Evolutionary conservation across 1,284 basidiomycete species (phyloP).

Genomic region (Gomphus bonarii): DNA sequence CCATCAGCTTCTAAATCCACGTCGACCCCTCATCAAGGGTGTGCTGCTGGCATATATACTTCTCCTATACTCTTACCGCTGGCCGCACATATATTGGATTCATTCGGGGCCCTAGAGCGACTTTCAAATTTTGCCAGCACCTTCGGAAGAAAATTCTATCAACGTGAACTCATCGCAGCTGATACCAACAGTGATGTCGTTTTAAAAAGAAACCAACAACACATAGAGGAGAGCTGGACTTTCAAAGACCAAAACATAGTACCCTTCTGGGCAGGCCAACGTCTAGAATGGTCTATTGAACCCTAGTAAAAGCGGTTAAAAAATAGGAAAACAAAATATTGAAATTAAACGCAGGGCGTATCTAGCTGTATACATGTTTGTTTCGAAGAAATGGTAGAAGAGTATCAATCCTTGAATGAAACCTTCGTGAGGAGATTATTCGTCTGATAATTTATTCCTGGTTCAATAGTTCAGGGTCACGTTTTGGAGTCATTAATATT

Average conservation of each 20-base stretch:
- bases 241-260: slow-evolving; percentile 54
- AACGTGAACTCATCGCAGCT: slow-evolving; percentile 23
- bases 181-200: slow-evolving; percentile 6
- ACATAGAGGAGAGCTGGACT: slow-evolving; percentile 35
- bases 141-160: slow-evolving; percentile 77
- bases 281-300: slow-evolving; percentile 74
- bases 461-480: neutral
- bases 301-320: neutral
- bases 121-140: slow-evolving; percentile 71
- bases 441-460: too few relatives aligned
- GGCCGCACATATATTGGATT: slow-evolving; percentile 76
- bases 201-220: neutral
- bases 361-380: too few relatives aligned
- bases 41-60: slow-evolving; percentile 92
- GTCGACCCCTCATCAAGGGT: slow-evolving; percentile 60
- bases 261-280: slow-evolving; percentile 89
- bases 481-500: neutral
- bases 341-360: too few relatives aligned
- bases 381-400: too few relatives aligned
- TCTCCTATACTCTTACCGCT: slow-evolving; percentile 85
- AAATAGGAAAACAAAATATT: too few relatives aligned
- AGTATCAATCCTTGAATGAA: too few relatives aligned
- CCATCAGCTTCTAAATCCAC: slow-evolving; percentile 73
- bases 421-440: too few relatives aligned
- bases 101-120: slow-evolving; percentile 74